Conservation (phyloP, 345 rosid species). For the Lagerstroemia speciosa region DNA sequence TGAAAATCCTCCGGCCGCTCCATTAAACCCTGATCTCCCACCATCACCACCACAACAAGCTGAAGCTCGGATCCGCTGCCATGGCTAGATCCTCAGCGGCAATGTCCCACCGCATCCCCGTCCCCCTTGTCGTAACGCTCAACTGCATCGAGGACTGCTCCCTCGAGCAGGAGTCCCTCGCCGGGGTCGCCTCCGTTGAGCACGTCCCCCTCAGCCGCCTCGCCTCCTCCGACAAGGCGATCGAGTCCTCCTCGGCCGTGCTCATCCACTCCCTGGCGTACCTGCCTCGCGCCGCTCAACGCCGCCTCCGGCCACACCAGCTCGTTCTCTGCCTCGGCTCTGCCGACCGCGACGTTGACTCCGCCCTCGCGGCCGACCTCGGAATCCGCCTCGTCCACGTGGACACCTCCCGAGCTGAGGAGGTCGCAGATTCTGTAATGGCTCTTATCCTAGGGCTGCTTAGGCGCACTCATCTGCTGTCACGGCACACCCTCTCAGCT, state of each 20-base stretch:
- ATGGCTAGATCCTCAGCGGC: conserved; percentile 37
- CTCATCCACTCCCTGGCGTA: conserved; percentile 86
- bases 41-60: conserved; percentile 3
- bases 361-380: conserved; percentile 81
- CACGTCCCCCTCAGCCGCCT: conserved; percentile 93
- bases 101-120: conserved; percentile 42
- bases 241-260: conserved; percentile 86
- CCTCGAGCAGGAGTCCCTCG: conserved; percentile 68
- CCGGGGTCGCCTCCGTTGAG: conserved; percentile 73
- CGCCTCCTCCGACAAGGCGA: conserved; percentile 58
- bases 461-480: conserved; percentile 79
- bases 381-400: conserved; percentile 91
- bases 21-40: conserved; percentile 13
- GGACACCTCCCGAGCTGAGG: conserved; percentile 87
- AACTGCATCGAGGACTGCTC: conserved; percentile 87
- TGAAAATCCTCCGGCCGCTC: not conserved
- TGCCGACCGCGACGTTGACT: conserved; percentile 83
- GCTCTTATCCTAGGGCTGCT: conserved; percentile 93
- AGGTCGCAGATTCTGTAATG: conserved; percentile 96
- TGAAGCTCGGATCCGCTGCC: conserved; percentile 7
- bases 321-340: conserved; percentile 94
- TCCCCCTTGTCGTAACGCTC: conserved; percentile 67
- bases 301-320: conserved; percentile 92
- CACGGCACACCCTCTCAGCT: conserved; percentile 77
- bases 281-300: conserved; percentile 99